A percentile compares a stretch with the other conserved stretches of the same genome.
Conservation (phyloP, 176 grass and related monocot genomes). For the Oryza rufipogon region DNA sequence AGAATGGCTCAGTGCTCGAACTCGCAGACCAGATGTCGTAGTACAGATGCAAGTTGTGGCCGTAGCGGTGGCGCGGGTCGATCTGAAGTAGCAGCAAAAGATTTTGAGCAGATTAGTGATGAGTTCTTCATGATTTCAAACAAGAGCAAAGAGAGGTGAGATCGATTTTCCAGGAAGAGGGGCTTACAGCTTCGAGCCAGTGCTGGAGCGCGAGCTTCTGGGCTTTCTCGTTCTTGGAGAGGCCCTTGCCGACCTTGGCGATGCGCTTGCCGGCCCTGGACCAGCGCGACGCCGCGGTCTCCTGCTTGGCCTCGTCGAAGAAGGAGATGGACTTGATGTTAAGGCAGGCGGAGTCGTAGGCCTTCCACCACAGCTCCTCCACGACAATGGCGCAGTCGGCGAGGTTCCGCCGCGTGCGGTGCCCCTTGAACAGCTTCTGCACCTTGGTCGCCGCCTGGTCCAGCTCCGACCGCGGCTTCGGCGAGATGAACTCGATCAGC, state of each 20-base stretch:
- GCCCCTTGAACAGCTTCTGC: constrained; percentile 94
- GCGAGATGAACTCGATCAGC: constrained; percentile 61
- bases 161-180: background rate
- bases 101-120: background rate
- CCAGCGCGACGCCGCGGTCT: constrained; percentile 80
- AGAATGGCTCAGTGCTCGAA: constrained; percentile 90
- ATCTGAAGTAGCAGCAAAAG: constrained; percentile 50
- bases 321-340: constrained; percentile 81
- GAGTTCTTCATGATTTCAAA: background rate
- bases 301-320: constrained; percentile 72
- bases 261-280: constrained; percentile 66
- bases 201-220: constrained; percentile 91
- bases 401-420: constrained; percentile 80
- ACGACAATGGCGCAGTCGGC: constrained; percentile 92
- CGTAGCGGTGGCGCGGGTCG: constrained; percentile 95
- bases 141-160: background rate
- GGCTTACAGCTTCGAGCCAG: constrained; percentile 91
- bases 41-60: constrained; percentile 93
- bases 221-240: constrained; percentile 91
- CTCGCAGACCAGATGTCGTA: constrained; percentile 88
- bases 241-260: constrained; percentile 95
- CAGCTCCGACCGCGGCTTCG: constrained; percentile 64
- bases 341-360: constrained; percentile 68
- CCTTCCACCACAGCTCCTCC: constrained; percentile 98
- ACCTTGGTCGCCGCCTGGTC: constrained; percentile 72